Evolutionary conservation across 108 stramenopile genomes (phyloP), one percentile per base, ranked within the genome.

Genomic region (Discostella pseudostelligera): DNA sequence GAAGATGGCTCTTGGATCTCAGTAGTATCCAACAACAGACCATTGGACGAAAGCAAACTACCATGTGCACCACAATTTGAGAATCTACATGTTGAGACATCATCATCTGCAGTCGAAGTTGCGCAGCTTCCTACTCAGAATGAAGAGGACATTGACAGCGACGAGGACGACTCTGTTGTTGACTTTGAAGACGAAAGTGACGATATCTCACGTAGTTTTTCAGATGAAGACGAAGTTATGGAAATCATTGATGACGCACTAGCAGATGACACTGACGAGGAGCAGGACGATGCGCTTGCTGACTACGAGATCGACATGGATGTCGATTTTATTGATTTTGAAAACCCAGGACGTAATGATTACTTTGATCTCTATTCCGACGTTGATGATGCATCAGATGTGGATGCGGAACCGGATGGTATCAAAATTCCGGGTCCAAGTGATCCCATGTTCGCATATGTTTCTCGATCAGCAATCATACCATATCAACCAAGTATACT

Each of bases 401-500:
- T 58, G 10, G 54, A 77, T 65, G 68, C 69, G 58, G 76, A 77
- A 37, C 58, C 58, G 0, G 76, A 77, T 49, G 67, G 67, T n/a
- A 69, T 62, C 57, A 63, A 47, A 39, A 76, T 76, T 32, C 39
- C 57, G 12, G 62, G 62, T 28, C 55, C 67, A 0, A 50, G 59
- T 46, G 75, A 83, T 17, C 66, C 53, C 37, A 59, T 66, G 29
- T 93, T 90, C 69, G 86, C 86, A 8, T 59, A 86, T 63, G 84
- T 90, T 22, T 87, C 86, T 26, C 75, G 78, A 47, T 76, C 87
- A 44, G 89, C 85, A 1, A 86, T 93, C 21, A 73, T 90, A 48
- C 87, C 89, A 12, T 87, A 85, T 56, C 92, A 93, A 56, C 74
- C 92, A 19, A 89, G 87, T 64, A 66, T 90, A 40, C 62, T 88